Conservation (phyloP, 148 eudicot species). For the Diospyros kaki region DNA sequence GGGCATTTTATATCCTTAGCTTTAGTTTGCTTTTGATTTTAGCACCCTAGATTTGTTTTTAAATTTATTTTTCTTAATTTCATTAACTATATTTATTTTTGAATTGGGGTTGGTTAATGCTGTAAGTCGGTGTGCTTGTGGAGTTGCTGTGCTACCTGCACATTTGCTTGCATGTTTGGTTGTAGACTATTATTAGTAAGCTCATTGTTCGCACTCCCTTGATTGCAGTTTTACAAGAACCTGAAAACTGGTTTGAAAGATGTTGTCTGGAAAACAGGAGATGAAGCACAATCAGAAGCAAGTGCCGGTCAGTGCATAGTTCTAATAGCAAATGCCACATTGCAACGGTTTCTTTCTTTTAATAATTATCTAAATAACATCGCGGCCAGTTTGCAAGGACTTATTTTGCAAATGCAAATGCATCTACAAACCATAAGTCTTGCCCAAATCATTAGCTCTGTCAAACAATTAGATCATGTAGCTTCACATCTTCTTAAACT, state of each 20-base stretch:
- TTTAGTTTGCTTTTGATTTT: too few relatives aligned
- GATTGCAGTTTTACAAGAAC: constrained; percentile 68
- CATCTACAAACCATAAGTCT: not conserved
- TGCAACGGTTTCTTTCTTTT: not conserved
- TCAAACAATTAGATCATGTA: too few relatives aligned
- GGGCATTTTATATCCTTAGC: too few relatives aligned
- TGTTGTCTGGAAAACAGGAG: constrained; percentile 69
- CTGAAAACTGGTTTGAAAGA: constrained; percentile 75
- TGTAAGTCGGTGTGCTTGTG: too few relatives aligned
- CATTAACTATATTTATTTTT: too few relatives aligned
- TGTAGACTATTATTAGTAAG: not conserved
- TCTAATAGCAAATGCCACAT: not conserved
- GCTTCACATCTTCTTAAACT: too few relatives aligned
- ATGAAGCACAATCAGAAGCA: constrained; percentile 47
- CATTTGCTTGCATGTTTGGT: not conserved
- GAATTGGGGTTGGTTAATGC: too few relatives aligned
- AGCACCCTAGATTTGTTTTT: too few relatives aligned
- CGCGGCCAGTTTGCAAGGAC: not conserved
- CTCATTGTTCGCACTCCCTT: not conserved
- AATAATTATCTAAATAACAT: not conserved
- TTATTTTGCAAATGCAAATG: not conserved
- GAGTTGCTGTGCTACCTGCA: too few relatives aligned
- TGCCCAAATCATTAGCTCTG: too few relatives aligned
- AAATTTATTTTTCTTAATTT: too few relatives aligned
- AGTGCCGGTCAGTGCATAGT: constrained; percentile 11